Evolutionary conservation across 1,139 yeast genomes (phyloP).

Genomic region (Pichia sp.): DNA sequence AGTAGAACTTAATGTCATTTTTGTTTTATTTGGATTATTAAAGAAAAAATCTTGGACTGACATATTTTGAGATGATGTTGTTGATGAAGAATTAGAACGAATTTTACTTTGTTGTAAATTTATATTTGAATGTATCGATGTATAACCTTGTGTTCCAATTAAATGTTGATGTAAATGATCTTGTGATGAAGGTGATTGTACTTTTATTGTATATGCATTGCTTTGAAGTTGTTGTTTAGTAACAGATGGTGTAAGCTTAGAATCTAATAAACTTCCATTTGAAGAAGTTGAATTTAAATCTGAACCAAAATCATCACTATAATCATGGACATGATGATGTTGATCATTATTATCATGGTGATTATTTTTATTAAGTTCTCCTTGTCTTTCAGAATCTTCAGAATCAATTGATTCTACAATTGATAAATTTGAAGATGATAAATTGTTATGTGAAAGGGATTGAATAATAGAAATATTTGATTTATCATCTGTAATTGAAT

Average conservation of each 20-base stretch:
- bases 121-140: background rate
- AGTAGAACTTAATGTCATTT: constrained; percentile 15
- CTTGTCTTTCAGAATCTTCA: background rate
- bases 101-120: background rate
- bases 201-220: background rate
- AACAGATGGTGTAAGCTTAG: background rate
- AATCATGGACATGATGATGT: no score
- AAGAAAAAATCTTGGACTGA: constrained; percentile 30
- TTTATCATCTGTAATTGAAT: constrained; percentile 5
- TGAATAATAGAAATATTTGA: constrained; percentile 22
- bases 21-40: constrained; percentile 24
- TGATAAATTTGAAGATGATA: constrained; percentile 11
- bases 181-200: background rate
- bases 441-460: constrained; percentile 16
- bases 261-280: constrained; percentile 4
- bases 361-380: background rate
- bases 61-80: constrained; percentile 12
- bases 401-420: constrained; percentile 8
- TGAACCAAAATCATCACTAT: background rate
- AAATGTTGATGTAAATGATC: background rate
- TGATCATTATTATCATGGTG: constrained; percentile 1
- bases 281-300: constrained; percentile 9
- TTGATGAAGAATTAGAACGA: background rate
- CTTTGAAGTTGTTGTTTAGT: background rate
- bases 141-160: no score